These are phyloP conservation scores for Nannochloropsis gaditana DNA, from an alignment of 108 stramenopile species.

Conservation along the genomic window DNA sequence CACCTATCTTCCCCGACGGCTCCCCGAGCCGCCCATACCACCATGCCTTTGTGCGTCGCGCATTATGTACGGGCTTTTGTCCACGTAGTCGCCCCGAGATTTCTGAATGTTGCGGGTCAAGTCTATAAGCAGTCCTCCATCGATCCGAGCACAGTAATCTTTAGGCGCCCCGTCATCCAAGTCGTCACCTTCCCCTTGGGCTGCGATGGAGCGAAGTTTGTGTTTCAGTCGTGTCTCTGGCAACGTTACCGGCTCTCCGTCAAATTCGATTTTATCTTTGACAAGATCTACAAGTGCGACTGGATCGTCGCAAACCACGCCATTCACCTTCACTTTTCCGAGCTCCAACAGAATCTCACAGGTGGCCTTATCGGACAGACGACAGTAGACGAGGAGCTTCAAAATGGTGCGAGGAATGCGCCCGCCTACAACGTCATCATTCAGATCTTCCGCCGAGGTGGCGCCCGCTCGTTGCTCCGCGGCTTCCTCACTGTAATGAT, in stretches of 20 bases:
- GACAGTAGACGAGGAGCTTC: slow-evolving; percentile 10
- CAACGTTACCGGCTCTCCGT: not conserved
- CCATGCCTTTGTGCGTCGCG: not conserved
- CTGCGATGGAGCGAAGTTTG: not conserved
- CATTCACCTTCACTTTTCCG: slow-evolving; percentile 12
- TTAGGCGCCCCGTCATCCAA: not conserved
- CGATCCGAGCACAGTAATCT: not conserved
- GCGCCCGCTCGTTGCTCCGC: not conserved
- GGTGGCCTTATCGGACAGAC: slow-evolving; percentile 1
- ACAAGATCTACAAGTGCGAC: not conserved
- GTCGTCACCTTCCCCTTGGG: not conserved
- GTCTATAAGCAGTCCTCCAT: slow-evolving; percentile 19
- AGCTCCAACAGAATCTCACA: slow-evolving; percentile 8
- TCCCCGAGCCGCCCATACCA: not conserved
- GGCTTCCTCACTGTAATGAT: not conserved
- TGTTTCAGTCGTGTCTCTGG: not conserved
- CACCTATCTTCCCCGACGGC: not conserved
- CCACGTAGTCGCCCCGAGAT: slow-evolving; percentile 16
- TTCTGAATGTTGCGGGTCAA: slow-evolving; percentile 18
- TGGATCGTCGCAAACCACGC: not conserved
- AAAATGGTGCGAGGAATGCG: not conserved
- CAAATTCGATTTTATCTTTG: slow-evolving; percentile 6
- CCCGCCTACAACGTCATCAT: not conserved
- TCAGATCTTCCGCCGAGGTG: not conserved
- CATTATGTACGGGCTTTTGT: slow-evolving; percentile 18